Evolutionary conservation across 768 basidiomycete genomes (phyloP), one percentile per base, ranked within the genome.

Genomic region (Termitomyces sp.): DNA sequence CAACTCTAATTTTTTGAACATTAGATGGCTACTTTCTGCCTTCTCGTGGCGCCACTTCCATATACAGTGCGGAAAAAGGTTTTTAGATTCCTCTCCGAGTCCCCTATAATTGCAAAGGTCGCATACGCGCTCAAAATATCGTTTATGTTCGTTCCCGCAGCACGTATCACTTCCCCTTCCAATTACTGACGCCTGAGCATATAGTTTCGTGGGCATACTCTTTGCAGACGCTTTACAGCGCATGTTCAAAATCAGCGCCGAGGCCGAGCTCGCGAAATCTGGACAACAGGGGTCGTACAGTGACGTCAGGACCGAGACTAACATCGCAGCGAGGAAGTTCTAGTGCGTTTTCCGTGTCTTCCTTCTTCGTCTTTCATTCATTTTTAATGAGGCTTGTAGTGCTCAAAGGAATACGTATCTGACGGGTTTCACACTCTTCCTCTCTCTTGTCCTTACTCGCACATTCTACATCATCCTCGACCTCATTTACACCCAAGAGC

Each of bases 51-150:
- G 9, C 94, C 94, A 3, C 78, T 96, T n/a, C 94, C 94, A 1
- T 88, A 91, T 72, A 70, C 76, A 6, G 63, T 93, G 62, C 84
- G 84, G 68, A 88, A 89, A 77, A 73, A 72, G 0, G 70, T 95
- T 50, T 93, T 96, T 65, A 75, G 72, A 22, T 92, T 89, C 75
- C 78, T 91, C 53, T 83, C 86, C 0, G 83, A 85, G 61, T 91
- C 82, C 52, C 75, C 79, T 57, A 69, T 88, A 58, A 76, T 95
- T 55, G 93, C 91, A 20, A 95, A 95, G 66, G 64, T 96, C 58
- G 91, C 93, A 7, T 97, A 97, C 69, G 94, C 78, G 22, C 80
- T 97, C 67, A 96, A 96, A 72, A 96, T 97, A 60, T 88, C 92
- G 9, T 97, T 96, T 79, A 95, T 97, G 91, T 91, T 58, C 47